Percentiles rank a stretch among this genome's conserved stretches.
These are phyloP conservation scores for Parsonsia alboflavescens DNA, from an alignment of 257 asterid species.

Conservation along the genomic window DNA sequence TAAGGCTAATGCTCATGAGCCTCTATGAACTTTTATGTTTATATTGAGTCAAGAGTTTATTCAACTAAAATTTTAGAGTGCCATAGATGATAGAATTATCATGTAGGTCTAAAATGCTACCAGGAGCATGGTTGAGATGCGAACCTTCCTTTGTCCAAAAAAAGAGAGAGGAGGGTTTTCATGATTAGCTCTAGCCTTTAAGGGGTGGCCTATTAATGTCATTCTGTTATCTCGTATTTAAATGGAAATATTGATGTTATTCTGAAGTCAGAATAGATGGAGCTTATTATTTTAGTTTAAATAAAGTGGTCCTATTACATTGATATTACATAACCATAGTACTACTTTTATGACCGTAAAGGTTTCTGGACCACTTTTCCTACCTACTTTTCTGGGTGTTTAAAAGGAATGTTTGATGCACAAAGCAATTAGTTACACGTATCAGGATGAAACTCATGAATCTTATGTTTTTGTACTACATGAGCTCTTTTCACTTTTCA, in stretches of 20 bases:
- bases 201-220: not conserved
- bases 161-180: not conserved
- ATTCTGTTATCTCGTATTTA: not conserved
- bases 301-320: no score
- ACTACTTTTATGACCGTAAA: not conserved
- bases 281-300: not conserved
- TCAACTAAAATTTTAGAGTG: no score
- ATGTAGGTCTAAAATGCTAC: not conserved
- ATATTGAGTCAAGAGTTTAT: no score
- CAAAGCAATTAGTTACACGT: not conserved
- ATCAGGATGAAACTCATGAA: not conserved
- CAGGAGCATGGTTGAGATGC: not conserved
- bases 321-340: not conserved
- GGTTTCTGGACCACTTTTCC: not conserved
- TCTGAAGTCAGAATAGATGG: not conserved
- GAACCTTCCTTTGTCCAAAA: not conserved
- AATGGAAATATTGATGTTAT: not conserved
- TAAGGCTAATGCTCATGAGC: no score
- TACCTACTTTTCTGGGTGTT: not conserved
- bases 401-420: not conserved
- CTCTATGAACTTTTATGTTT: no score
- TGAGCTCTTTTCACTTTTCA: not conserved
- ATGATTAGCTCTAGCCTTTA: slow-evolving; percentile 1
- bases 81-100: no score
- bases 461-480: not conserved